These are phyloP conservation scores for Diaporthe sp. DNA, from an alignment of 2,329 filamentous ascomycete genomes.

Conservation along the genomic window DNA sequence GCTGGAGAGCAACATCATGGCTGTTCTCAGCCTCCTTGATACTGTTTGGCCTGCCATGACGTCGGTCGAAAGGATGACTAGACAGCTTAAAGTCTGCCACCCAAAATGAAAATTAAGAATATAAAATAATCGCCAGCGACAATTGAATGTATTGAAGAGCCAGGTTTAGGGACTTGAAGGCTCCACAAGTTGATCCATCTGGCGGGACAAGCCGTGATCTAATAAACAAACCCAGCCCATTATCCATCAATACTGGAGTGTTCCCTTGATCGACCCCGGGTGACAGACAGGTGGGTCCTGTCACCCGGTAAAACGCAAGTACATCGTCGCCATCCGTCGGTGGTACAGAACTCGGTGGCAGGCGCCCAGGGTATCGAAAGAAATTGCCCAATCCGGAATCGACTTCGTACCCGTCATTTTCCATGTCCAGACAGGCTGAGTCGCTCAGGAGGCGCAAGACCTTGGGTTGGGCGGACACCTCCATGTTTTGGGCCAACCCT, in stretches of 20 bases:
- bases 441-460: constrained; percentile 15
- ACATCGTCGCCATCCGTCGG: not conserved
- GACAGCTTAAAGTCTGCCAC: not conserved
- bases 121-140: constrained; percentile 8
- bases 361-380: not conserved
- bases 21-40: not conserved
- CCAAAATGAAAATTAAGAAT: not conserved
- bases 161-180: not conserved
- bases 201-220: constrained; percentile 22
- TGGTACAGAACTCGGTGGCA: not conserved
- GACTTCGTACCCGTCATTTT: not conserved
- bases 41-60: not conserved
- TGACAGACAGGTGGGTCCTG: not conserved
- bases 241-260: not conserved
- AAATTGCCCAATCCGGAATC: constrained; percentile 17
- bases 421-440: constrained; percentile 2
- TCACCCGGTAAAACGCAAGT: not conserved
- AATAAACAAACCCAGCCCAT: constrained; percentile 11
- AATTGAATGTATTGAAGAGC: constrained; percentile 16
- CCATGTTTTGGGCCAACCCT: constrained; percentile 10
- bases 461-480: not conserved
- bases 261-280: not conserved
- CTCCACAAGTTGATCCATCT: not conserved
- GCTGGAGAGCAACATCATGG: not conserved
- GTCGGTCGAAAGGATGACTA: not conserved